These are phyloP conservation scores for Dendrocalamus sinicus DNA, from an alignment of 176 grass and related monocot genomes.

Conservation along the genomic window DNA sequence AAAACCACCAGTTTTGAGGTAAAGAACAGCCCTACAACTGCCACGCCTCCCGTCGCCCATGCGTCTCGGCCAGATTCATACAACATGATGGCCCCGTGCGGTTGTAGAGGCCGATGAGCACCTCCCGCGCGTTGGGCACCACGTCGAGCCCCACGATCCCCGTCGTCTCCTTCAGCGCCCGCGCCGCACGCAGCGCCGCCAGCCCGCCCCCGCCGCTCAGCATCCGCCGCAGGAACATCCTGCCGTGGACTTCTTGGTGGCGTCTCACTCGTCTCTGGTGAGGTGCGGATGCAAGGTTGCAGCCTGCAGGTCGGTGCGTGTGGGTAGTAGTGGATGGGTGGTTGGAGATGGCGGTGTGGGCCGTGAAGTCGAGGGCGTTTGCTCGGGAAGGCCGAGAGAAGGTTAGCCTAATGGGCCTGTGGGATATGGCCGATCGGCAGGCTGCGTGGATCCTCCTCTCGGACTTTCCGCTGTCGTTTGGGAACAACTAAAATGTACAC, in stretches of 20 bases:
- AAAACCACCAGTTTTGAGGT: too few species aligned
- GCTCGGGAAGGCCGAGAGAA: neutral
- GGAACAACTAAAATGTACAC: too few species aligned
- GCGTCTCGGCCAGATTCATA: neutral
- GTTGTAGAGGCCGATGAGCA: slow-evolving; percentile 77
- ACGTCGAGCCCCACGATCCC: slow-evolving; percentile 91
- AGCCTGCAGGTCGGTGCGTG: neutral
- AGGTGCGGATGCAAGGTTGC: slow-evolving; percentile 24
- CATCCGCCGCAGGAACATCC: slow-evolving; percentile 86
- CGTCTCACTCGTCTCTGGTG: slow-evolving; percentile 15
- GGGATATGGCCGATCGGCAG: neutral
- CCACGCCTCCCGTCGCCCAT: neutral
- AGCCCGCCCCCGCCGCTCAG: slow-evolving; percentile 62
- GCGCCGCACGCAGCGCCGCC: slow-evolving; percentile 47
- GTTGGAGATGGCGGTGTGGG: neutral
- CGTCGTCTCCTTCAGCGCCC: slow-evolving; percentile 78
- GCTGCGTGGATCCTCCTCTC: neutral
- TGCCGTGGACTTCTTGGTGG: slow-evolving; percentile 33
- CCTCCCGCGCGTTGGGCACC: slow-evolving; percentile 80
- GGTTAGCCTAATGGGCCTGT: neutral
- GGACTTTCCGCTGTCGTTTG: neutral
- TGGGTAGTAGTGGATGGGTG: neutral
- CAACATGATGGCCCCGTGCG: slow-evolving; percentile 33
- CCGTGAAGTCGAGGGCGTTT: neutral
- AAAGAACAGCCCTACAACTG: too few species aligned